These are phyloP conservation scores for Vanrija sp. DNA, from an alignment of 1,284 basidiomycete species.

Conservation along the genomic window DNA sequence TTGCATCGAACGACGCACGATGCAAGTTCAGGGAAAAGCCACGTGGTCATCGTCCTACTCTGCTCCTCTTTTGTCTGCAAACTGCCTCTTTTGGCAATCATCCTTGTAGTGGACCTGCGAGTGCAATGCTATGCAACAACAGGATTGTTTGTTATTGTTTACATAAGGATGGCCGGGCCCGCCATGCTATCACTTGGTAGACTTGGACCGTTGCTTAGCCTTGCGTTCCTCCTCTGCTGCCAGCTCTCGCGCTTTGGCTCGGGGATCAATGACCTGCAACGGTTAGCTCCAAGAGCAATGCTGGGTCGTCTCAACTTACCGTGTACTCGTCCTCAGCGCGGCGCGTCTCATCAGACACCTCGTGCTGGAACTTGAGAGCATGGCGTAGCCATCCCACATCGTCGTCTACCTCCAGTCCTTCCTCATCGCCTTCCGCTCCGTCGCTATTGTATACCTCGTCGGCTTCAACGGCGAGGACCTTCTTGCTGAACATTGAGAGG, in stretches of 20 bases:
- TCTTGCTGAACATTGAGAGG: slow-evolving; percentile 66
- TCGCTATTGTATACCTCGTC: slow-evolving; percentile 9
- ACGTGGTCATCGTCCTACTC: not conserved
- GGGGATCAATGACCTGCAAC: slow-evolving; percentile 47
- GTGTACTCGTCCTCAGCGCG: slow-evolving; percentile 87
- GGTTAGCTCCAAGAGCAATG: not conserved
- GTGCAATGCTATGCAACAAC: not conserved
- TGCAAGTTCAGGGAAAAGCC: not conserved
- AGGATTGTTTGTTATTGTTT: too few species aligned
- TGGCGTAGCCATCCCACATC: slow-evolving; percentile 77
- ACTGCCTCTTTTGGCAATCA: too few species aligned
- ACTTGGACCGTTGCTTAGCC: slow-evolving; percentile 5
- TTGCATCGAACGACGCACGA: not conserved
- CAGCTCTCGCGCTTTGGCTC: slow-evolving; percentile 44
- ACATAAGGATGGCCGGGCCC: too few species aligned
- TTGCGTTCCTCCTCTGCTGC: slow-evolving; percentile 20
- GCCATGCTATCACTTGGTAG: not conserved
- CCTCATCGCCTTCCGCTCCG: slow-evolving; percentile 18
- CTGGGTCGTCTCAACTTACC: slow-evolving; percentile 54
- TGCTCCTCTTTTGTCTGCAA: too few species aligned
- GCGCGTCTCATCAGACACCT: slow-evolving; percentile 61
- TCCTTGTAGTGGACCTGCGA: too few species aligned
- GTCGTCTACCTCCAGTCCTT: slow-evolving; percentile 68
- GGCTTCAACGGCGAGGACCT: slow-evolving; percentile 52
- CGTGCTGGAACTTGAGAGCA: slow-evolving; percentile 70